Conservation (phyloP, 2,329 filamentous ascomycete species). For the Cercospora zeina region DNA sequence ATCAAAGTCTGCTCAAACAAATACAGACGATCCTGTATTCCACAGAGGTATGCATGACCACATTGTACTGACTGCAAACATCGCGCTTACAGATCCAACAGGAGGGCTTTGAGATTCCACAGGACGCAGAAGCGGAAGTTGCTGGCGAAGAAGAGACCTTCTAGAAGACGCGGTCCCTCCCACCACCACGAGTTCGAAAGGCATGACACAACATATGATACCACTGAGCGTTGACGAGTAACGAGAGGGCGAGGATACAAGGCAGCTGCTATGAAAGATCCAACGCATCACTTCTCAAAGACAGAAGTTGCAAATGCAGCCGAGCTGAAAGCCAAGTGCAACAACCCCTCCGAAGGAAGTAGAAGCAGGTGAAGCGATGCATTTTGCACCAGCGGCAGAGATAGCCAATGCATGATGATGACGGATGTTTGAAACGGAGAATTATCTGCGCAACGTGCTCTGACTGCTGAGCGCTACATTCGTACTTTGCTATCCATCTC, state of each 20-base stretch:
- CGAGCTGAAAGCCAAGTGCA: background rate
- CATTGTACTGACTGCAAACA: background rate
- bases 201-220: constrained; percentile 19
- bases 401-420: background rate
- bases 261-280: constrained; percentile 11
- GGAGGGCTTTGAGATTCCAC: constrained; percentile 78
- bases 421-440: background rate
- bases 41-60: constrained; percentile 64
- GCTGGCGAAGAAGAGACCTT: constrained; percentile 78
- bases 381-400: background rate
- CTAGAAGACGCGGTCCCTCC: constrained; percentile 41
- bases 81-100: constrained; percentile 27
- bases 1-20: constrained; percentile 87
- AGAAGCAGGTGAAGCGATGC: background rate
- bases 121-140: constrained; percentile 63
- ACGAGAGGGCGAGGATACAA: constrained; percentile 13
- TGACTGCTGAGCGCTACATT: background rate
- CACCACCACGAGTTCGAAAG: constrained; percentile 4
- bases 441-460: background rate
- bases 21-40: constrained; percentile 97
- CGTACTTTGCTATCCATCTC: background rate
- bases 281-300: background rate
- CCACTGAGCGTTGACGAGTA: constrained; percentile 17
- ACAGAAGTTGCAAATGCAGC: constrained; percentile 1
- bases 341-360: background rate